A percentile compares a stretch with the other conserved stretches of the same genome.
Evolutionary conservation across 148 eudicot species (phyloP).

Genomic region (Oxyria digyna): DNA sequence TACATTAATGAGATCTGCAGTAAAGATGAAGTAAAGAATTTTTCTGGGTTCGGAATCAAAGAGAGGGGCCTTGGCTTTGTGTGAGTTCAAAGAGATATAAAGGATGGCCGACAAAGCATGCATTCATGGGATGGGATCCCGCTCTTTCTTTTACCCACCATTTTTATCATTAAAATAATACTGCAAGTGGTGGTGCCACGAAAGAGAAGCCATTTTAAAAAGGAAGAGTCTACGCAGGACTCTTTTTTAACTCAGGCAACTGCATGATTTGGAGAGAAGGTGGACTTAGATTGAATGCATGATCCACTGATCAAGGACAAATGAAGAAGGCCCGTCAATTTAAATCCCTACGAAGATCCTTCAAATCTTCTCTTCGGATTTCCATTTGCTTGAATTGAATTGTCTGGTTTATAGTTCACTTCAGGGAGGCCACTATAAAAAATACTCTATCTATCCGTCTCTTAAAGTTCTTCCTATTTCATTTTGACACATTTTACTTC

Average conservation of each 20-base stretch:
- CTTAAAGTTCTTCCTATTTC: too few relatives aligned
- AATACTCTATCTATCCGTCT: too few relatives aligned
- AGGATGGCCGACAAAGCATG: constrained; percentile 5
- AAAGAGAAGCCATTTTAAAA: neutral
- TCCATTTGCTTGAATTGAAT: neutral
- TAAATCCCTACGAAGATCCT: neutral
- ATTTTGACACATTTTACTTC: too few relatives aligned
- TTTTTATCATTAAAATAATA: neutral
- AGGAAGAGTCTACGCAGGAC: neutral
- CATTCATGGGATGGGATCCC: constrained; percentile 4
- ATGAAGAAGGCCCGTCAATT: too few relatives aligned
- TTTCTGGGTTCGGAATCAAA: constrained; percentile 3
- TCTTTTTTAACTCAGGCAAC: neutral
- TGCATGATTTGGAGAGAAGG: neutral
- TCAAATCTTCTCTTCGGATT: neutral
- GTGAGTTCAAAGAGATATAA: neutral
- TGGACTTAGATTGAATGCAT: neutral
- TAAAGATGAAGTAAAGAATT: neutral
- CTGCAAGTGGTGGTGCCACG: neutral
- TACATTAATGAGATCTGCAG: neutral
- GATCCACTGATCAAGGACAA: neutral
- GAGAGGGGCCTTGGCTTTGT: neutral
- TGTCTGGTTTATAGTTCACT: too few relatives aligned
- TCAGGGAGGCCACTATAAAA: too few relatives aligned
- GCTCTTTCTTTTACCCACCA: neutral